Evolutionary conservation across 805 yeast genomes (phyloP).

Genomic region (Candida golubevii): DNA sequence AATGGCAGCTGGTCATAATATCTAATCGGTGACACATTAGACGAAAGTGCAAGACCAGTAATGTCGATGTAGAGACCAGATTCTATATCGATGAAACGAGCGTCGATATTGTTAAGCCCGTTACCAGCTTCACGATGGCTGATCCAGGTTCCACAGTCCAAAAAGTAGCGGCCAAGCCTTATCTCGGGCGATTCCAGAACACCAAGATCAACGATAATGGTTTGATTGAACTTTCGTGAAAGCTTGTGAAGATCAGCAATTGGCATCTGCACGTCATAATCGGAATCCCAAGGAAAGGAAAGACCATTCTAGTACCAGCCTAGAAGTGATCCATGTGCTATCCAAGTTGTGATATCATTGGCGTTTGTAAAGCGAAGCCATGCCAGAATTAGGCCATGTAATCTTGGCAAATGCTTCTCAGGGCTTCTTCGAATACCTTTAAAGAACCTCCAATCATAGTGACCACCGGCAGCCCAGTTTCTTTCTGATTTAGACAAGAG

Average conservation of each 20-base stretch:
- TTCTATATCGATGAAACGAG: slow-evolving; percentile 68
- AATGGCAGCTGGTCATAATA: slow-evolving; percentile 5
- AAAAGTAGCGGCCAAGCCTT: slow-evolving; percentile 44
- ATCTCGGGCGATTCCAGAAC: slow-evolving; percentile 43
- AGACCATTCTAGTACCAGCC: slow-evolving; percentile 30
- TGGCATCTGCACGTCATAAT: slow-evolving; percentile 28
- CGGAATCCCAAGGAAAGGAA: slow-evolving; percentile 28
- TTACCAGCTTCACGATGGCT: slow-evolving; percentile 49
- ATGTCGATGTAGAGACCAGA: slow-evolving; percentile 71
- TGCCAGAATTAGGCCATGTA: slow-evolving; percentile 22
- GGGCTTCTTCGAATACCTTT: slow-evolving; percentile 15
- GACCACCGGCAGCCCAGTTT: slow-evolving; percentile 19
- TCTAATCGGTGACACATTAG: slow-evolving; percentile 2
- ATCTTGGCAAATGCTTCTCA: slow-evolving; percentile 15
- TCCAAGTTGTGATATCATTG: slow-evolving; percentile 23
- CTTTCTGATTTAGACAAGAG: slow-evolving; percentile 9
- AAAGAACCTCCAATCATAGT: slow-evolving; percentile 29
- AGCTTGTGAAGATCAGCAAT: slow-evolving; percentile 22
- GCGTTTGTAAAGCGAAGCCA: slow-evolving; percentile 26
- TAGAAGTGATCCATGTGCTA: slow-evolving; percentile 26
- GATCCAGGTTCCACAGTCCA: slow-evolving; percentile 42
- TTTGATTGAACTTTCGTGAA: slow-evolving; percentile 20
- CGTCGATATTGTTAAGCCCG: slow-evolving; percentile 54
- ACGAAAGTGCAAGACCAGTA: slow-evolving; percentile 50
- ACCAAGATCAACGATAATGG: slow-evolving; percentile 22